phyloP scores from a whole-genome alignment of 768 basidiomycete genomes.

The Heimioporus sp. region DNA sequence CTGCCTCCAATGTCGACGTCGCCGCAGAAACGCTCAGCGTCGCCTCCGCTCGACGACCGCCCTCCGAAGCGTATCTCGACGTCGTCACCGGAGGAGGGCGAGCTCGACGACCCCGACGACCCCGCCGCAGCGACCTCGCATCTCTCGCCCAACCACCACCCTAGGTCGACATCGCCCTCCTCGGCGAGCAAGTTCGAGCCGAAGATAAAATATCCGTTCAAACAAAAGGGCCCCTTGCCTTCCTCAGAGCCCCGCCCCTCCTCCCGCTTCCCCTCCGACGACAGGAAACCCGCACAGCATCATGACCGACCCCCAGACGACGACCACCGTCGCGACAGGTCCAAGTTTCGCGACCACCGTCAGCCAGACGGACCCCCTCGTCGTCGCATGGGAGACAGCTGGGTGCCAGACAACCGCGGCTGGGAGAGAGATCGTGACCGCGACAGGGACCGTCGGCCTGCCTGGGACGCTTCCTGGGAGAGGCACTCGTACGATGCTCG shows the following conservation, averaged over 20 bases:
- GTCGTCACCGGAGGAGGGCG: conserved; percentile 77
- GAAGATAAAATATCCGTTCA: conserved; percentile 77
- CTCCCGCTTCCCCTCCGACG: conserved; percentile 31
- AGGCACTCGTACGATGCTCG: conserved; percentile 19
- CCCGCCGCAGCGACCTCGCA: conserved; percentile 1
- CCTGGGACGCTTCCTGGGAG: conserved; percentile 23
- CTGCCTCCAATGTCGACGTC: conserved; percentile 12
- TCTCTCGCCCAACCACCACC: conserved; percentile 11
- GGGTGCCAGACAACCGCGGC: conserved; percentile 27
- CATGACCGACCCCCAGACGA: conserved; percentile 46
- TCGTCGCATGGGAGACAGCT: conserved; percentile 21
- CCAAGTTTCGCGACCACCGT: conserved; percentile 20
- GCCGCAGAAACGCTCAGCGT: conserved; percentile 54
- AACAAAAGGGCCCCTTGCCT: conserved; percentile 33
- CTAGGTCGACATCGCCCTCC: conserved; percentile 33
- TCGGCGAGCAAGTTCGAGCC: conserved; percentile 33
- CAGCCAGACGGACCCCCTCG: conserved; percentile 16
- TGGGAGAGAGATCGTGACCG: conserved; percentile 22
- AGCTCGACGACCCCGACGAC: conserved; percentile 59
- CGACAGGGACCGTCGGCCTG: conserved; percentile 27
- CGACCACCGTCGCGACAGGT: conserved; percentile 37
- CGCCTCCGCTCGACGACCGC: conserved; percentile 50
- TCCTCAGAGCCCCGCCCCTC: conserved; percentile 25
- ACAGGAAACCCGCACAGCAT: conserved; percentile 22
- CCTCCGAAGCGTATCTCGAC: conserved; percentile 55